Conservation (phyloP, 2,329 filamentous ascomycete species). For the Sarocladium brachiariae region DNA sequence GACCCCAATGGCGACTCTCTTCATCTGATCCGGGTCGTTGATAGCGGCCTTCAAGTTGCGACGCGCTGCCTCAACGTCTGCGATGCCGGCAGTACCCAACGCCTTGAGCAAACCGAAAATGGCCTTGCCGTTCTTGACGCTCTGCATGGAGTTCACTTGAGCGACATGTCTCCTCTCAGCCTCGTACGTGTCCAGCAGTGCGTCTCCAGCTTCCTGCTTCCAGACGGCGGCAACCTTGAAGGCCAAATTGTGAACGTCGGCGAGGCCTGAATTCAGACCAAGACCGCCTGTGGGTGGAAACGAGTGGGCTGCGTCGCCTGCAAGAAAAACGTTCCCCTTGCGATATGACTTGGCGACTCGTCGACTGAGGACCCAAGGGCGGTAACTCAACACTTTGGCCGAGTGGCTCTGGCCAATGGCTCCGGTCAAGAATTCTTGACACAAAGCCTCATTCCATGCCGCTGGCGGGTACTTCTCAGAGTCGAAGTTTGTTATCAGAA, state of each 20-base stretch:
- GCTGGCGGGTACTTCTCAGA: background rate
- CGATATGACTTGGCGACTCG: slow-evolving; percentile 32
- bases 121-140: slow-evolving; percentile 35
- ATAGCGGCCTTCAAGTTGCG: slow-evolving; percentile 5
- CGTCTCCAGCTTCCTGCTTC: slow-evolving; percentile 20
- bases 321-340: slow-evolving; percentile 28
- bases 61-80: slow-evolving; percentile 20
- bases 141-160: slow-evolving; percentile 31
- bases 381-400: slow-evolving; percentile 28
- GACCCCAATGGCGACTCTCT: slow-evolving; percentile 24
- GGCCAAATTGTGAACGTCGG: slow-evolving; percentile 25
- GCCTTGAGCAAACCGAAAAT: slow-evolving; percentile 34
- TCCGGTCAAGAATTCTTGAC: slow-evolving; percentile 23
- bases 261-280: slow-evolving; percentile 25
- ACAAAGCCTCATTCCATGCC: slow-evolving; percentile 19
- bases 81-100: slow-evolving; percentile 25
- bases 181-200: slow-evolving; percentile 29
- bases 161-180: slow-evolving; percentile 31
- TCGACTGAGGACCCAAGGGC: slow-evolving; percentile 27
- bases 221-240: slow-evolving; percentile 31
- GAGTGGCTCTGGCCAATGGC: background rate
- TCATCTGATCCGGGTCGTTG: slow-evolving; percentile 21
- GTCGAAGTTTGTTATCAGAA: slow-evolving; percentile 37
- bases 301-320: slow-evolving; percentile 25
- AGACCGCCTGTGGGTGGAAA: slow-evolving; percentile 27